These are phyloP conservation scores for Phytophthora lateralis DNA, from an alignment of 352 stramenopile genomes.

Conservation along the genomic window DNA sequence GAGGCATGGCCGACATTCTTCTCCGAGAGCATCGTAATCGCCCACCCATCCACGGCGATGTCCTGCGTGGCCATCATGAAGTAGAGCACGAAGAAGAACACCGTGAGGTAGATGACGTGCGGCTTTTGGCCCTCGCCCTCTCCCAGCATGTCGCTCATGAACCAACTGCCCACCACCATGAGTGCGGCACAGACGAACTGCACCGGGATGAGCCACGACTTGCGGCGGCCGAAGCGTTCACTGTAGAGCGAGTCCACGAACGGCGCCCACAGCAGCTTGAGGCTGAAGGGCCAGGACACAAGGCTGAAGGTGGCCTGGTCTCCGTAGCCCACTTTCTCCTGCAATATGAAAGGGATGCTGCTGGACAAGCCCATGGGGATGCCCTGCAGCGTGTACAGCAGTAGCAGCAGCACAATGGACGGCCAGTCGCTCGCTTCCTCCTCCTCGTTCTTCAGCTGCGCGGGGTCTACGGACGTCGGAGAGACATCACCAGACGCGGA, in stretches of 20 bases:
- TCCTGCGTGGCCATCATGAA: slow-evolving; percentile 99
- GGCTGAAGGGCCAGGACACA: slow-evolving; percentile 97
- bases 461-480: slow-evolving; percentile 7
- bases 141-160: slow-evolving; percentile 88
- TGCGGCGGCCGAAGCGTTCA: slow-evolving; percentile 91
- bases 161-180: slow-evolving; percentile 92
- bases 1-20: slow-evolving; percentile 97
- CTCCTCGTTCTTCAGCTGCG: slow-evolving; percentile 29
- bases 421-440: slow-evolving; percentile 64
- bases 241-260: slow-evolving; percentile 97
- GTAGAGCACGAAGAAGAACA: slow-evolving; percentile 98
- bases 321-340: slow-evolving; percentile 97
- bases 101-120: slow-evolving; percentile 93
- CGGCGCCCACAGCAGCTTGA: slow-evolving; percentile 99
- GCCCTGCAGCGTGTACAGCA: slow-evolving; percentile 99
- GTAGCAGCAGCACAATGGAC: slow-evolving; percentile 93
- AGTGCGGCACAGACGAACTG: slow-evolving; percentile 95
- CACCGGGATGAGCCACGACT: slow-evolving; percentile 97
- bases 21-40: slow-evolving; percentile 98
- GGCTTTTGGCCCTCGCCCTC: slow-evolving; percentile 80
- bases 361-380: slow-evolving; percentile 98
- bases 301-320: slow-evolving; percentile 98
- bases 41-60: slow-evolving; percentile 99
- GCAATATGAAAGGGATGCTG: slow-evolving; percentile 98
- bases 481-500: slow-evolving; percentile 13